These are phyloP conservation scores for Xerocomus minutiporus DNA, from an alignment of 1,284 basidiomycete species.

Conservation along the genomic window DNA sequence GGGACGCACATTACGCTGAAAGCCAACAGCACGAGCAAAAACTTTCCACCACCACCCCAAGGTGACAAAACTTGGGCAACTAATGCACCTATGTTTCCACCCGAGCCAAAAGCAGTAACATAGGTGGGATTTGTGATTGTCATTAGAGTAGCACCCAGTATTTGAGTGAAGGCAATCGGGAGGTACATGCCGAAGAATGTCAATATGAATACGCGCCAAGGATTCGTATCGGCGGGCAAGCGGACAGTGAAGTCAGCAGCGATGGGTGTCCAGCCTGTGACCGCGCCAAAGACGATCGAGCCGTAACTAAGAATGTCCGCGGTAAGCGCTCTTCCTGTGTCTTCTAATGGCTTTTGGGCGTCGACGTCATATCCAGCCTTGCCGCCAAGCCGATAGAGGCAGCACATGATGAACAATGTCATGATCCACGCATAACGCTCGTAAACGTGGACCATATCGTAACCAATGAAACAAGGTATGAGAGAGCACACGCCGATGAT, in stretches of 20 bases:
- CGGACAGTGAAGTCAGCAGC: slow-evolving; percentile 56
- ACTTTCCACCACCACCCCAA: slow-evolving; percentile 52
- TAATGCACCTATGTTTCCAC: slow-evolving; percentile 47
- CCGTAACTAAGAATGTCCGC: slow-evolving; percentile 54
- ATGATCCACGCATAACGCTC: slow-evolving; percentile 63
- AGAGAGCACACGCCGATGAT: slow-evolving; percentile 42
- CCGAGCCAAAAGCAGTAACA: slow-evolving; percentile 42
- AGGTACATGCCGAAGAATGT: slow-evolving; percentile 58
- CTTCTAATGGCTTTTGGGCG: slow-evolving; percentile 44
- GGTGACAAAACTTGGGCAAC: slow-evolving; percentile 41
- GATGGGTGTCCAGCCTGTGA: slow-evolving; percentile 47
- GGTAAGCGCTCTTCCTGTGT: slow-evolving; percentile 43
- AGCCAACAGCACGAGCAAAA: slow-evolving; percentile 55
- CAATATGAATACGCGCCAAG: slow-evolving; percentile 47
- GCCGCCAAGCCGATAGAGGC: slow-evolving; percentile 52
- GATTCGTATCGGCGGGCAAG: slow-evolving; percentile 42
- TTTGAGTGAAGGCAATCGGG: slow-evolving; percentile 50
- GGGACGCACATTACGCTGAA: slow-evolving; percentile 46
- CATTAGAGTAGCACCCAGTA: slow-evolving; percentile 53
- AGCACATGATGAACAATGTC: slow-evolving; percentile 51
- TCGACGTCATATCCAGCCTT: slow-evolving; percentile 47
- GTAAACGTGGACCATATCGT: slow-evolving; percentile 53
- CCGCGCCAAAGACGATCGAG: slow-evolving; percentile 55
- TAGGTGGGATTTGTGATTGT: slow-evolving; percentile 52
- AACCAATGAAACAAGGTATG: slow-evolving; percentile 48